Percentiles rank a stretch among this genome's conserved stretches.
Evolutionary conservation across 345 rosid genomes (phyloP).

Genomic region (Hypericum androsaemum): DNA sequence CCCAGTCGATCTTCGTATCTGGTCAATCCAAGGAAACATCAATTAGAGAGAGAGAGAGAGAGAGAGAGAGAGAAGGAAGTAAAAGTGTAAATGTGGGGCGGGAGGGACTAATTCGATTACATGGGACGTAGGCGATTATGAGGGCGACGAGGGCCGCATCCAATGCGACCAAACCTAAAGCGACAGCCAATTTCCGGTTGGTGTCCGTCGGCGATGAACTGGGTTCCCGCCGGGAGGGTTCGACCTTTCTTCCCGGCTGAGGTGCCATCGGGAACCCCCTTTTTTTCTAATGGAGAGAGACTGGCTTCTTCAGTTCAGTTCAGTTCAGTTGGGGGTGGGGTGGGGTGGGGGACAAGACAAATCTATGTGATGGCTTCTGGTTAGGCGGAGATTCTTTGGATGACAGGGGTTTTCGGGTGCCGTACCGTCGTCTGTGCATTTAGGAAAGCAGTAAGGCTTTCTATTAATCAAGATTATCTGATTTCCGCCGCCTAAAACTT

Average conservation of each 20-base stretch:
- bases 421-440: too few species aligned
- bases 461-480: too few species aligned
- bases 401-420: too few species aligned
- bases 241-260: constrained; percentile 19
- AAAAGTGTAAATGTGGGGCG: not conserved
- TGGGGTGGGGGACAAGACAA: too few species aligned
- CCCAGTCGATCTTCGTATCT: constrained; percentile 99
- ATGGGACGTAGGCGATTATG: constrained; percentile 71
- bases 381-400: too few species aligned
- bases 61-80: not conserved
- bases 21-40: constrained; percentile 9
- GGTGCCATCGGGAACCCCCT: constrained; percentile 14
- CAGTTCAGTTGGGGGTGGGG: too few species aligned
- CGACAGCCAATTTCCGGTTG: constrained; percentile 32
- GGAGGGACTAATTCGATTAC: constrained; percentile 25
- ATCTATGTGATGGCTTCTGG: too few species aligned
- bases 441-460: too few species aligned
- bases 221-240: constrained; percentile 14
- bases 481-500: too few species aligned
- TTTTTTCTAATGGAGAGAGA: too few species aligned
- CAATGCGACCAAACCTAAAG: constrained; percentile 33
- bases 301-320: too few species aligned
- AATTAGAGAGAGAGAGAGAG: not conserved
- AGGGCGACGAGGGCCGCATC: constrained; percentile 65
- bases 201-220: constrained; percentile 18